Evolutionary conservation across 306 rosid genomes (phyloP).

Genomic region (Parietaria judaica): DNA sequence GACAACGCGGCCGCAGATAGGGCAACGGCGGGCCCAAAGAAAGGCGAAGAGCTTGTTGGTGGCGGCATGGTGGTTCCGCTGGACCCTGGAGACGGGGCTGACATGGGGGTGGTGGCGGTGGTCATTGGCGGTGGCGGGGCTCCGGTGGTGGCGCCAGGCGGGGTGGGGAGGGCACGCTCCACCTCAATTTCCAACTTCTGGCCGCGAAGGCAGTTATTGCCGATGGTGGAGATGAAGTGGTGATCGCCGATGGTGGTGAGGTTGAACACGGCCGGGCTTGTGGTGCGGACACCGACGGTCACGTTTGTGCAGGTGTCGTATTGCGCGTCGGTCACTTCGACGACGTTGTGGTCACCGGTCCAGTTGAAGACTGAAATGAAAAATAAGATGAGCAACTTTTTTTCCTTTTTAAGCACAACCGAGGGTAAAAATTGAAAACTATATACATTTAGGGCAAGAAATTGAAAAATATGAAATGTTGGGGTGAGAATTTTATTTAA

Average conservation of each 20-base stretch:
- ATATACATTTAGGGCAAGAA: no score
- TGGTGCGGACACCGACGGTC: background rate
- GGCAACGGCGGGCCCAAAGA: background rate
- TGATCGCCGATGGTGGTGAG: background rate
- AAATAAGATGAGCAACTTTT: background rate
- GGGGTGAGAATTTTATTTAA: no score
- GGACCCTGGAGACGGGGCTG: background rate
- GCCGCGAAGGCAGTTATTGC: constrained; percentile 5
- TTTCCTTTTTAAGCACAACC: no score
- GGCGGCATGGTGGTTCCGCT: background rate
- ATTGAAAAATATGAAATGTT: no score
- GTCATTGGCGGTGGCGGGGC: background rate
- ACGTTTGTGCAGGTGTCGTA: constrained; percentile 3
- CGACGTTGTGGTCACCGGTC: constrained; percentile 13
- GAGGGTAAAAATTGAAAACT: background rate
- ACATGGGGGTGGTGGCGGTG: background rate
- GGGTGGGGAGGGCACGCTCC: background rate
- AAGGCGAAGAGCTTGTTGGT: background rate
- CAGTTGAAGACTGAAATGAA: constrained; percentile 13
- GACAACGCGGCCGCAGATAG: constrained; percentile 9
- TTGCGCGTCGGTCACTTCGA: constrained; percentile 4
- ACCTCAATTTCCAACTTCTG: constrained; percentile 9
- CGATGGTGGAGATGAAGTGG: constrained; percentile 16
- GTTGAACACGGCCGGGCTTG: background rate
- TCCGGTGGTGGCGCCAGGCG: background rate